phyloP scores from a whole-genome alignment of 768 basidiomycete species.

The Boletus rex-veris region DNA sequence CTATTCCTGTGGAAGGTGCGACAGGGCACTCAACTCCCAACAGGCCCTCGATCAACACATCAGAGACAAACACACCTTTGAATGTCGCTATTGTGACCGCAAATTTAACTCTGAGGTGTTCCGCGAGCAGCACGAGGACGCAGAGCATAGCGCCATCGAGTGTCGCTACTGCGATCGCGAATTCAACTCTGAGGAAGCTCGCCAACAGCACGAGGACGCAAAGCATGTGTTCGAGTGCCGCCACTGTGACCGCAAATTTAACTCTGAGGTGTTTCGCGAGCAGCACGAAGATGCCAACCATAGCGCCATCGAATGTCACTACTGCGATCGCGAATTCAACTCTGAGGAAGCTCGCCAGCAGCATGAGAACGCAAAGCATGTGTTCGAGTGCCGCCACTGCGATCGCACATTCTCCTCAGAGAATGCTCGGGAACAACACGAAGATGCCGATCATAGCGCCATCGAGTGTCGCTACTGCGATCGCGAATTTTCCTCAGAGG shows the following conservation, averaged over 20 bases:
- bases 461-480: constrained; percentile 2
- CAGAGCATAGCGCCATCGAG: not conserved
- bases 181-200: constrained; percentile 2
- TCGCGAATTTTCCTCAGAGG: not conserved
- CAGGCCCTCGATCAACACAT: constrained; percentile 17
- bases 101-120: not conserved
- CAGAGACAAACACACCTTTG: constrained; percentile 9
- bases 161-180: not conserved
- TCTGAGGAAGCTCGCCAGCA: not conserved
- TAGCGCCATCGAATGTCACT: not conserved
- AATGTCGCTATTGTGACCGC: constrained; percentile 16
- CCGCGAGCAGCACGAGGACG: not conserved
- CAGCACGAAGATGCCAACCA: not conserved
- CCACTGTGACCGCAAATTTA: not conserved
- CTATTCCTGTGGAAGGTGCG: constrained; percentile 7
- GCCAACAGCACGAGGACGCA: constrained; percentile 8
- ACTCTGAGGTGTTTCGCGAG: not conserved
- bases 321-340: not conserved
- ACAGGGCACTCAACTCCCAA: constrained; percentile 1
- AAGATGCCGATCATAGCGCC: not conserved
- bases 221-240: constrained; percentile 4
- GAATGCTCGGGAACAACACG: not conserved
- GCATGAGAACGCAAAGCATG: constrained; percentile 13
- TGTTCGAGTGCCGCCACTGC: not conserved
- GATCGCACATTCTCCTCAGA: not conserved